A percentile compares a stretch with the other conserved stretches of the same genome.
These are phyloP conservation scores for Tolypocladium cylindrosporum DNA, from an alignment of 2,329 filamentous ascomycete genomes.

Conservation along the genomic window DNA sequence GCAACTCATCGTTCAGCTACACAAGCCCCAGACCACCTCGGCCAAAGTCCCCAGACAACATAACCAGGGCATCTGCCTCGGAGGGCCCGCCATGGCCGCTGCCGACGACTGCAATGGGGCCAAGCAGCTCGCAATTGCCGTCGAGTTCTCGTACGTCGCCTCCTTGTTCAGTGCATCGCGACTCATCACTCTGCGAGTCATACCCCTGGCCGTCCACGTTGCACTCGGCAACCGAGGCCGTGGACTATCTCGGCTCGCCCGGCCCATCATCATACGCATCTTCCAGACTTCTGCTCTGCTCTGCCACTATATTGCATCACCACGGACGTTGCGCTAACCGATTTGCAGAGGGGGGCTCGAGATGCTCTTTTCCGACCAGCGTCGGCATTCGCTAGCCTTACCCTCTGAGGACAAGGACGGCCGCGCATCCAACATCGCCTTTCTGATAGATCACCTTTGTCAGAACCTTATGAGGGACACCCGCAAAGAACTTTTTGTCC, in stretches of 20 bases:
- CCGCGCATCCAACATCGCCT: slow-evolving; percentile 57
- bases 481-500: slow-evolving; percentile 79
- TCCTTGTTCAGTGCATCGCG: background rate
- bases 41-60: background rate
- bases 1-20: background rate
- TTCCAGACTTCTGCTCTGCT: background rate
- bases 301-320: background rate
- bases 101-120: slow-evolving; percentile 4
- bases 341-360: slow-evolving; percentile 72
- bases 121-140: slow-evolving; percentile 44
- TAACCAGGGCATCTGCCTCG: background rate
- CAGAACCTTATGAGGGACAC: slow-evolving; percentile 75
- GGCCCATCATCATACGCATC: background rate
- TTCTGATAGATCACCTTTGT: slow-evolving; percentile 71
- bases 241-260: background rate
- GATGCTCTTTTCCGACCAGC: slow-evolving; percentile 80
- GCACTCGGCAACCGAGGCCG: background rate
- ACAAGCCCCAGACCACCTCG: background rate
- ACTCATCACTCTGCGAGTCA: background rate
- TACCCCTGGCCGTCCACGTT: background rate
- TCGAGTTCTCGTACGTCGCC: slow-evolving; percentile 56
- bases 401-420: slow-evolving; percentile 53
- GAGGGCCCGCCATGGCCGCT: slow-evolving; percentile 6
- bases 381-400: slow-evolving; percentile 60
- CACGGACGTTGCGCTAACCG: slow-evolving; percentile 1